These are phyloP conservation scores for Tuber indicum DNA, from an alignment of 495 filamentous ascomycete genomes.

Conservation along the genomic window DNA sequence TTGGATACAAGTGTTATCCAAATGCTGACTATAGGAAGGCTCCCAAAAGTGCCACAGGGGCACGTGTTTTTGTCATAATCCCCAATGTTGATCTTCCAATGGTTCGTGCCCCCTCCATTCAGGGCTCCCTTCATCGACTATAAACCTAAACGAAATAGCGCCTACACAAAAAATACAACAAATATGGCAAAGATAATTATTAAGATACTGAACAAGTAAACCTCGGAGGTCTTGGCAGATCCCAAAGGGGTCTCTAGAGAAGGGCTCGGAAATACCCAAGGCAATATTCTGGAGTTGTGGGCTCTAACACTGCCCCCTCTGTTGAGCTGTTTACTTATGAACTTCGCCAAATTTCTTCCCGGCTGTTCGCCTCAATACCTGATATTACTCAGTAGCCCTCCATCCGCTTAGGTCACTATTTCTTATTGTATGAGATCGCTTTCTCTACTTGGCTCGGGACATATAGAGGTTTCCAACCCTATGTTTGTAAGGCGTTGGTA, in stretches of 20 bases:
- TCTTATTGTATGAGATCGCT: neutral
- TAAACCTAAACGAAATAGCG: slow-evolving; percentile 44
- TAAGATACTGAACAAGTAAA: slow-evolving; percentile 3
- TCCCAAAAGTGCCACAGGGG: slow-evolving; percentile 84
- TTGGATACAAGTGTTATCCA: slow-evolving; percentile 65
- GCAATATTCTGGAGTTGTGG: neutral
- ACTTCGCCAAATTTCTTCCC: neutral
- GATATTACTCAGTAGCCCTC: neutral
- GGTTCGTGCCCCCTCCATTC: slow-evolving; percentile 45
- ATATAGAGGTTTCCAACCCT: neutral
- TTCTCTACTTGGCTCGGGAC: neutral
- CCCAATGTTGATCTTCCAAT: slow-evolving; percentile 86
- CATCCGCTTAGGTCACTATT: neutral
- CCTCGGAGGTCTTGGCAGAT: neutral
- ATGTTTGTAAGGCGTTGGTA: neutral
- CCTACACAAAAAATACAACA: slow-evolving; percentile 92
- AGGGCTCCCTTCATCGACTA: neutral
- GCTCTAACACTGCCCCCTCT: neutral
- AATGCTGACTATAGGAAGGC: slow-evolving; percentile 68
- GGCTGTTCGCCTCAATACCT: neutral
- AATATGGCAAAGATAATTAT: slow-evolving; percentile 80
- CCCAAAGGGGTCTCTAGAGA: neutral
- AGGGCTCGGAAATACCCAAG: neutral
- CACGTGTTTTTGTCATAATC: slow-evolving; percentile 85
- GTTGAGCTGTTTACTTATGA: neutral